phyloP scores from a whole-genome alignment of 2,329 filamentous ascomycete genomes.

The Pyrenophora graminea region DNA sequence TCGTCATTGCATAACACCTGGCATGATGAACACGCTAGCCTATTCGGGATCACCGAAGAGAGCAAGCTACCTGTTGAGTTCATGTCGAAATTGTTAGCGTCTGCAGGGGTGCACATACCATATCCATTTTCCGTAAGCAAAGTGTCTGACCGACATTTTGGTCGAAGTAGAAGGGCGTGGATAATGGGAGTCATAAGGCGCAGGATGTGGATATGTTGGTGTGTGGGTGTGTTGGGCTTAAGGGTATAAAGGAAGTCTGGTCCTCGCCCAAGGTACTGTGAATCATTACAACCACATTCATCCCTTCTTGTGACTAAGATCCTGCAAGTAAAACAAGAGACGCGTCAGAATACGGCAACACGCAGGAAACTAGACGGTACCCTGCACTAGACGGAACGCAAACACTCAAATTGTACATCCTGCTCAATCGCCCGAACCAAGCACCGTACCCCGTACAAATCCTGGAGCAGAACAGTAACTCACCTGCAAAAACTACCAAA shows the following conservation, averaged over 20 bases:
- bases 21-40: background rate
- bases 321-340: no score
- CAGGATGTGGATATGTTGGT: background rate
- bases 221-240: background rate
- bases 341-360: background rate
- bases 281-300: background rate
- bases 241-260: constrained; percentile 4
- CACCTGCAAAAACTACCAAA: no score
- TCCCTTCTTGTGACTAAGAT: background rate
- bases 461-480: no score
- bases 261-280: background rate
- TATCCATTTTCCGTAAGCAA: background rate
- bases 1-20: background rate
- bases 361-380: background rate
- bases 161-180: no score
- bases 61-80: background rate
- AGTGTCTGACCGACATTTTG: no score
- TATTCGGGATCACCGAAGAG: background rate
- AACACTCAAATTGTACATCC: no score
- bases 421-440: no score
- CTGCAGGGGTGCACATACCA: background rate
- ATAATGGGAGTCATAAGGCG: constrained; percentile 5
- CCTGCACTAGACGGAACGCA: background rate
- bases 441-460: background rate
- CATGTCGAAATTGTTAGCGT: background rate